Evolutionary conservation across 73 alveolate genomes (phyloP), one percentile per base, ranked within the genome.

Genomic region (Paramecium tetraurelia): DNA sequence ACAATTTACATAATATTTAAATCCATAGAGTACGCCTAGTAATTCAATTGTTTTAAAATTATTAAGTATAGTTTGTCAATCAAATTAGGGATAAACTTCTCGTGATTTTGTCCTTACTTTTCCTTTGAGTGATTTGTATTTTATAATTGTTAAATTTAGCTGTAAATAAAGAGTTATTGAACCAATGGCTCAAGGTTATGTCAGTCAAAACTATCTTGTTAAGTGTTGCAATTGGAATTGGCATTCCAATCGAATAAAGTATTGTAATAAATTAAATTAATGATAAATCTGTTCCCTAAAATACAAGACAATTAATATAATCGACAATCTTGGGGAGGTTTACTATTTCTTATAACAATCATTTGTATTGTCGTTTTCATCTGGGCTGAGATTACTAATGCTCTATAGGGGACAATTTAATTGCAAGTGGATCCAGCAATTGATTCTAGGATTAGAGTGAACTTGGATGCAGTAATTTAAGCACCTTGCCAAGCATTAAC

Each of bases 261-360:
- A 4, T n/a, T 63, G 38, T 12, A 75, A 53, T 53, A 53, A 53
- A 53, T 53, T 53, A 53, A 21, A 75, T 75, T 63, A 63, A 75
- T 75, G 58, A 75, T 75, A 21, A 75, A 75, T 75, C 59, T 75
- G 21, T 75, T 75, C 87, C 87, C 87, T 75, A 75, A 75, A 75
- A n/a, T 75, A 38, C 40, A 75, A 38, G 87, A 75, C 29, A 41
- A 75, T 38, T 41, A 75, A 75, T 75, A 75, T 33, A 35, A 29
- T 29, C 38, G 69, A 75, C n/a, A 35, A 38, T 16, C 59, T 35
- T 35, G 68, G 58, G 87, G 87, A 38, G 87, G 87, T 3, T 21
- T 75, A 36, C 59, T 75, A 35, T 75, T 75, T 75, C 7, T 75
- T 36, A 20, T 5, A 35, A 75, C 87, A 12, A 29, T 75, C n/a